Percentiles rank a stretch among this genome's conserved stretches.
Conservation (phyloP, 805 yeast genomes). For the Trichomonascus vanleenenianus region DNA sequence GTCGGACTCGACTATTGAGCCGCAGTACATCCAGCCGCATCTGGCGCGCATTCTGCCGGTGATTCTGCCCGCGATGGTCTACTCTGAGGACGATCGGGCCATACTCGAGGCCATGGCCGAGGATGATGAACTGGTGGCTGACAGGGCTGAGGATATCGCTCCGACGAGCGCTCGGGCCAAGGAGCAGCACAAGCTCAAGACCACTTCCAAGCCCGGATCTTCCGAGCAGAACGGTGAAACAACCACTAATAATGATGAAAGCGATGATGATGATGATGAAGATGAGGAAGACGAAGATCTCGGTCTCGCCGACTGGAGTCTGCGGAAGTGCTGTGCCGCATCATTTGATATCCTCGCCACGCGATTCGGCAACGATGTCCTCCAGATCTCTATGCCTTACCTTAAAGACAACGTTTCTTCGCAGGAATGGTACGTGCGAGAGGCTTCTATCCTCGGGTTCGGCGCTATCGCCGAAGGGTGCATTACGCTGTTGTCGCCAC, state of each 20-base stretch:
- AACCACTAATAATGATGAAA: conserved; percentile 12
- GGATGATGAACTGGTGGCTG: conserved; percentile 72
- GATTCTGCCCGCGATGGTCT: conserved; percentile 74
- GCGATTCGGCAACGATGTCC: conserved; percentile 56
- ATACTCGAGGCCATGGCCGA: conserved; percentile 57
- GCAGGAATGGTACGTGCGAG: conserved; percentile 80
- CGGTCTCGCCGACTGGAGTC: conserved; percentile 73
- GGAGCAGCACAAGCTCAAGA: conserved; percentile 27
- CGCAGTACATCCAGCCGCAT: conserved; percentile 46
- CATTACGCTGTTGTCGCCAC: conserved; percentile 56
- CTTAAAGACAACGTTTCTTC: conserved; percentile 64
- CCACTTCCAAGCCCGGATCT: conserved; percentile 12
- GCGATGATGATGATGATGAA: conserved; percentile 53
- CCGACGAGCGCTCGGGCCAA: conserved; percentile 72
- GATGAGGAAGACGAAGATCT: conserved; percentile 68
- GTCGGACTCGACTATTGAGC: conserved; percentile 53
- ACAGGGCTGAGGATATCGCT: conserved; percentile 77
- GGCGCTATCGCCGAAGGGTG: conserved; percentile 95
- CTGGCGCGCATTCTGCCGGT: conserved; percentile 66
- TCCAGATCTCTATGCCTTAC: conserved; percentile 62
- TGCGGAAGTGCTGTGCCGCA: conserved; percentile 92
- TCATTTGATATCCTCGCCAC: conserved; percentile 77
- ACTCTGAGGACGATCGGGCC: conserved; percentile 72
- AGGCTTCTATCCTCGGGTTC: conserved; percentile 86
- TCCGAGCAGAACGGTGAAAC: conserved; percentile 6